Evolutionary conservation across 1,139 yeast genomes (phyloP).

Genomic region (Meyerozyma athensensis): DNA sequence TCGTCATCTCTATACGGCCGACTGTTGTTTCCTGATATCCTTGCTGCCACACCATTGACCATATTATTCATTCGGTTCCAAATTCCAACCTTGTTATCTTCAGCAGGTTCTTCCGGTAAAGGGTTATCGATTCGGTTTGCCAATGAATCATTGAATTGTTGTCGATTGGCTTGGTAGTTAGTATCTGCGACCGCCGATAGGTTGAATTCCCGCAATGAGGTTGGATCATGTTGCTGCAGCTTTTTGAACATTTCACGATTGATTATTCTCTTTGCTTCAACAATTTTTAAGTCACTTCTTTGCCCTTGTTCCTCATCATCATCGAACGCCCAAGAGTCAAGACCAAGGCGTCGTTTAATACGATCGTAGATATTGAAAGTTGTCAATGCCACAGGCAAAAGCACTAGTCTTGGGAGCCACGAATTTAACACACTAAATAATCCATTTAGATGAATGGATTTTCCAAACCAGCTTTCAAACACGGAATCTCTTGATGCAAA

Average conservation of each 20-base stretch:
- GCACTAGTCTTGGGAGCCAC: slow-evolving; percentile 67
- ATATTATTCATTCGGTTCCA: not conserved
- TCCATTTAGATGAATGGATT: slow-evolving; percentile 70
- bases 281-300: slow-evolving; percentile 29
- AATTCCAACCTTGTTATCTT: not conserved
- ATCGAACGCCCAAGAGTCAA: slow-evolving; percentile 41
- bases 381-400: slow-evolving; percentile 64
- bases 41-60: not conserved
- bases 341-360: slow-evolving; percentile 45
- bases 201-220: slow-evolving; percentile 26
- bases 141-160: slow-evolving; percentile 22
- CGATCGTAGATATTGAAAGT: slow-evolving; percentile 66
- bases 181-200: slow-evolving; percentile 26
- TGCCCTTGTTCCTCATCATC: slow-evolving; percentile 28
- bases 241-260: slow-evolving; percentile 31
- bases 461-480: slow-evolving; percentile 63
- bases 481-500: slow-evolving; percentile 45
- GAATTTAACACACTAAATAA: slow-evolving; percentile 69
- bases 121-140: slow-evolving; percentile 12
- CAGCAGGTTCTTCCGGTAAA: not conserved
- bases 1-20: not conserved
- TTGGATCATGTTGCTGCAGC: slow-evolving; percentile 13
- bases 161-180: slow-evolving; percentile 29
- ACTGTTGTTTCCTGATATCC: not conserved
- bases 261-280: slow-evolving; percentile 40